Evolutionary conservation across 352 stramenopile genomes (phyloP), one percentile per base, ranked within the genome.

Genomic region (Poterioochromonas sp.): DNA sequence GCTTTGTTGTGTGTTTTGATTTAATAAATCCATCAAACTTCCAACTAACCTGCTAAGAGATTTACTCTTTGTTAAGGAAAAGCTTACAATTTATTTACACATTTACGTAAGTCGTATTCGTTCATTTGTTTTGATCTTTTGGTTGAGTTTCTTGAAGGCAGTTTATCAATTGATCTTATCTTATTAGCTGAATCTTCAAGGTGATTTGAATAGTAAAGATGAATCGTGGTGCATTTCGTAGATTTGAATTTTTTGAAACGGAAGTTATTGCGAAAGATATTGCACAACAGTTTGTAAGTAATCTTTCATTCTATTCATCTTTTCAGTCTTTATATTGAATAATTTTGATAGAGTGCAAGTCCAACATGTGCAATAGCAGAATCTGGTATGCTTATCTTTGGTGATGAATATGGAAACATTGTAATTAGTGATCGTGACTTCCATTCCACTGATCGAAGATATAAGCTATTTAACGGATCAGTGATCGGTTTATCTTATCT

Each of bases 361-460:
- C 65, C 65, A 37, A 74, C 65, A 58, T 74, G 65, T 74, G 65
- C 65, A 35, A 37, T 54, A 20, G 65, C 65, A 12, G 65, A 74
- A 35, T 20, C 37, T 54, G 65, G 65, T 15, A 51, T 74, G 41
- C 40, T 74, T 37, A 37, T 74, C 1, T 74, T 74, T 54, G 65
- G 65, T n/a, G 65, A 74, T 37, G 37, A 35, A 35, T 44, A 39
- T 34, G 65, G 65, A 58, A 58, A 74, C 29, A 74, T 74, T 54
- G 32, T 15, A 2, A 40, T 74, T 15, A 22, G 34, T 15, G 65
- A 74, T 74, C 37, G 65, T n/a, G n/a, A 74, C 22, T 74, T 74
- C 11, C 20, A 54, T 58, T 5, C 53, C 3, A 39, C 40, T 32
- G 37, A 54, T 22, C 5, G 15, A n/a, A 41, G 26, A 8, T 11